Base-by-base conservation (phyloP, 805 yeast species). In the Cyberlindnera lachancei region DNA sequence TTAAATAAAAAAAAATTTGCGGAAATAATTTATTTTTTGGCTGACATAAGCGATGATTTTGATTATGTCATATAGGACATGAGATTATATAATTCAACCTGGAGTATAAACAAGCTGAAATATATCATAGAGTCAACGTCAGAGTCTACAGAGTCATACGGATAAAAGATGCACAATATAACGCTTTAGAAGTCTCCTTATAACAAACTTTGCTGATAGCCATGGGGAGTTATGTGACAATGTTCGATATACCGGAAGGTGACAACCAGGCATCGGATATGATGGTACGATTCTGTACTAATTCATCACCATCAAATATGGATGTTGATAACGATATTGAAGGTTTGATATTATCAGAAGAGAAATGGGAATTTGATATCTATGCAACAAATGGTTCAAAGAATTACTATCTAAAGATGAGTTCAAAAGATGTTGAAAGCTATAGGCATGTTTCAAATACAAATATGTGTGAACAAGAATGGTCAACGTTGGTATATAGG, bases 191-290 rank as follows among this genome's bases (percentile, higher is more conserved):
- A n/a, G n/a, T n/a, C 19, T 18, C 18, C 30, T 27, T 24, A 27
- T 27, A 23, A 24, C 30, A 27, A 27, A 27, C 24, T 27, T 27
- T 27, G 19, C 29, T 10, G 11, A 7, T 11, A 25, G 18, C 18
- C 11, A 25, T 25, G 30, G 15, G 14, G 24, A 15, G 8, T 15
- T 17, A 18, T 17, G 19, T 6, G 16, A 22, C 31, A 14, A 29
- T 29, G 26, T 10, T 29, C 9, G 25, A 29, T 15, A 18, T 29
- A 5, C 31, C 31, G 11, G 31, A 29, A 22, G 31, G 31, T 29
- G 25, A 29, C 14, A 35, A 27, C 5, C 37, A 37, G n/a, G 35
- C 31, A n/a, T 27, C 40, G 7, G 45, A 41, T 24, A 28, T 41
- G 26, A 19, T 41, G 25, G 15, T 37, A 15, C 33, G 25, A 10